Conservation (phyloP, 176 grass and related monocot genomes). For the Cenchrus americanus region DNA sequence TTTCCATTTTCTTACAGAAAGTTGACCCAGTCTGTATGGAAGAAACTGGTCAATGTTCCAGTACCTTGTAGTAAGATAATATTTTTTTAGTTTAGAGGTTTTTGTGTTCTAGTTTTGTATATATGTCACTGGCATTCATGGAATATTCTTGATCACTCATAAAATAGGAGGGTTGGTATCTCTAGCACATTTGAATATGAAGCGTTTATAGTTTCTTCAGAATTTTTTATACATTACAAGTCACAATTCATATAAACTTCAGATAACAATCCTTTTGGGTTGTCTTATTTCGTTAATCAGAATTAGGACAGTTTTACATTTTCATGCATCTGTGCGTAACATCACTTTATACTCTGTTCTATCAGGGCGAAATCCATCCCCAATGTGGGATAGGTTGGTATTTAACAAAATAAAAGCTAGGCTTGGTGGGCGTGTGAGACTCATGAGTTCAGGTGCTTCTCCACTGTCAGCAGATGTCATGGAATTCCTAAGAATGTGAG, state of each 20-base stretch:
- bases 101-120: too few species aligned
- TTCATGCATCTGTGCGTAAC: not conserved
- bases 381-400: constrained; percentile 94
- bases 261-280: constrained; percentile 29
- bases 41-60: not conserved
- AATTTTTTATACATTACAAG: not conserved
- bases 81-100: too few species aligned
- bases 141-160: not conserved
- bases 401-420: constrained; percentile 96
- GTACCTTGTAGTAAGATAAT: not conserved
- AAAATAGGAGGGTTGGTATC: constrained; percentile 1
- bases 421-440: constrained; percentile 87
- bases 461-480: constrained; percentile 88
- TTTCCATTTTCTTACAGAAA: not conserved
- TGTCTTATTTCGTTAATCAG: constrained; percentile 13
- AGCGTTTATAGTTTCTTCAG: not conserved
- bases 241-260: constrained; percentile 9
- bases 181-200: not conserved
- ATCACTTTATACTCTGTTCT: constrained; percentile 26
- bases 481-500: constrained; percentile 96
- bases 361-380: constrained; percentile 77
- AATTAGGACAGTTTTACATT: not conserved
- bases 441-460: constrained; percentile 90
- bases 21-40: not conserved
- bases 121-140: not conserved